Evolutionary conservation across 140 eudicot species (phyloP).

Genomic region (Senecio squalidus): DNA sequence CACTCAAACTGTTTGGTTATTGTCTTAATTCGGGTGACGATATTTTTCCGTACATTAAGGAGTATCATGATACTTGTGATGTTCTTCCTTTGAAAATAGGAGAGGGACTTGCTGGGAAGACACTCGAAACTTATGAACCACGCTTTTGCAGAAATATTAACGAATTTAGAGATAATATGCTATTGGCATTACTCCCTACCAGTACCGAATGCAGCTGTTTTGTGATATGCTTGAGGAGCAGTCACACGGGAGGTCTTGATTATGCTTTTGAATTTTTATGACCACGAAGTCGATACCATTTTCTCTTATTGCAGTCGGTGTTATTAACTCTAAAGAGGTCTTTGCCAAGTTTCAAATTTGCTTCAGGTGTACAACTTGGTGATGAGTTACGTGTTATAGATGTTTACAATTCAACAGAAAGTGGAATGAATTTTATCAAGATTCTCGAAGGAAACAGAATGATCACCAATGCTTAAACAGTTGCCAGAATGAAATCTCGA

Average conservation of each 20-base stretch:
- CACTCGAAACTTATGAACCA: background rate
- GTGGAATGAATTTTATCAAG: no score
- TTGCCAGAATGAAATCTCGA: no score
- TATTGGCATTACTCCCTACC: background rate
- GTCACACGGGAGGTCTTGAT: background rate
- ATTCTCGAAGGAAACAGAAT: no score
- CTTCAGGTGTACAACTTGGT: no score
- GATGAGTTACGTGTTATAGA: no score
- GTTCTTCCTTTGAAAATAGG: no score
- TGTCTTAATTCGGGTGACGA: background rate
- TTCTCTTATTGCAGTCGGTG: background rate
- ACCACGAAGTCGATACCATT: background rate
- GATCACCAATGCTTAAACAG: no score
- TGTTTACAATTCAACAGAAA: no score
- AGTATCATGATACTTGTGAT: no score
- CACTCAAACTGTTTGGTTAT: background rate
- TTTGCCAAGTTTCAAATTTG: constrained; percentile 2
- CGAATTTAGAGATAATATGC: background rate
- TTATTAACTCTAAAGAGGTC: background rate
- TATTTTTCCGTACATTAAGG: background rate
- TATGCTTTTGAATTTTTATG: background rate
- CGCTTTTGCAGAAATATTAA: background rate
- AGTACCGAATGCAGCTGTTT: background rate
- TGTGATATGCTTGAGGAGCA: constrained; percentile 12
- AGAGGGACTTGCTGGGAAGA: background rate